Percentiles rank a stretch among this genome's conserved stretches.
Conservation (phyloP, 2,329 filamentous ascomycete genomes). For the Botrytis tulipae region DNA sequence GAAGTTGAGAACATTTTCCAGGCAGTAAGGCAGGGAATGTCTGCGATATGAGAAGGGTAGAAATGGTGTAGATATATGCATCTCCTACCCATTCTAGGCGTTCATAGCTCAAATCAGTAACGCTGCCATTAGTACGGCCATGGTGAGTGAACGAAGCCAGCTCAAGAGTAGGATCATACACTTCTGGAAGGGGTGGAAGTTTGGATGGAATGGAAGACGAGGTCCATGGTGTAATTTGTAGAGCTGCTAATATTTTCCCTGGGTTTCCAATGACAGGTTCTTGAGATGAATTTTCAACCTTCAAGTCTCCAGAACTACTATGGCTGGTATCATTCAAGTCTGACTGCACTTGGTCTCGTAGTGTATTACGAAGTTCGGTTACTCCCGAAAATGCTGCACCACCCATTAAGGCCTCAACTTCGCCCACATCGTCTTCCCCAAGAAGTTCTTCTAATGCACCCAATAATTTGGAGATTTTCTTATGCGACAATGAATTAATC, state of each 20-base stretch:
- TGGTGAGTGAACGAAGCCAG: slow-evolving; percentile 65
- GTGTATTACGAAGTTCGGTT: slow-evolving; percentile 26
- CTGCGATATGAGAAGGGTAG: slow-evolving; percentile 71
- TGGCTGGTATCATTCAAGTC: background rate
- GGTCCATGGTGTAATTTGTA: slow-evolving; percentile 48
- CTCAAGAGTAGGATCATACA: slow-evolving; percentile 59
- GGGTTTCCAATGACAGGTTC: background rate
- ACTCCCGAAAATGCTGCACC: slow-evolving; percentile 28
- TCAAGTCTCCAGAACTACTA: background rate
- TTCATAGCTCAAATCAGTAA: slow-evolving; percentile 61
- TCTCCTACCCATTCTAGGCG: slow-evolving; percentile 87
- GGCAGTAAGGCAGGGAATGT: slow-evolving; percentile 65
- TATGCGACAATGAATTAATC: slow-evolving; percentile 14
- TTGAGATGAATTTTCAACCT: background rate
- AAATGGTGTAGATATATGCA: slow-evolving; percentile 75
- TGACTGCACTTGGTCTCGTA: slow-evolving; percentile 20
- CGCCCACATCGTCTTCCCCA: slow-evolving; percentile 26
- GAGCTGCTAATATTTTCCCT: slow-evolving; percentile 1
- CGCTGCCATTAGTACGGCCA: slow-evolving; percentile 26
- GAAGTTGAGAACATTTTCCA: slow-evolving; percentile 70
- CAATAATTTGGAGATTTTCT: slow-evolving; percentile 32
- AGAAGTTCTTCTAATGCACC: slow-evolving; percentile 32
- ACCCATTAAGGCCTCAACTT: slow-evolving; percentile 25
- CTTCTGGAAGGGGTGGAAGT: slow-evolving; percentile 59
- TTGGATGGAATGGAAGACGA: slow-evolving; percentile 47